These are phyloP conservation scores for Exophiala sideris DNA, from an alignment of 2,329 filamentous ascomycete genomes.

Conservation along the genomic window DNA sequence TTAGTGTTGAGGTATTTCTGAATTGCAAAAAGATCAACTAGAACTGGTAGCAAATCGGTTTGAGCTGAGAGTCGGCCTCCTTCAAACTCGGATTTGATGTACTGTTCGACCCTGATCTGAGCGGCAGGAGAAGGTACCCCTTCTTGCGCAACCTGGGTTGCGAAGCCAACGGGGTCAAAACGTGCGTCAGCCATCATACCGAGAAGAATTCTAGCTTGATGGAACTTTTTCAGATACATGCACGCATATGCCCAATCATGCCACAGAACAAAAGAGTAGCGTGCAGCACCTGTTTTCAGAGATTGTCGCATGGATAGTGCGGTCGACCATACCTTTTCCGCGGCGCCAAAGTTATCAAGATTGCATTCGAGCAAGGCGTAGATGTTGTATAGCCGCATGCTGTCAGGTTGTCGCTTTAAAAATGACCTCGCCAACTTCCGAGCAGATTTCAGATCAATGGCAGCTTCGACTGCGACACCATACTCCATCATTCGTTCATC, in stretches of 20 bases:
- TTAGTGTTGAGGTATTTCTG: constrained; percentile 61
- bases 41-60: constrained; percentile 49
- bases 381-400: constrained; percentile 69
- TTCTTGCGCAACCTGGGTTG: constrained; percentile 15
- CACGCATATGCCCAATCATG: constrained; percentile 66
- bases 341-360: constrained; percentile 55
- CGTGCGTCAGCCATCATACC: constrained; percentile 38
- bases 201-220: constrained; percentile 38
- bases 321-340: constrained; percentile 63
- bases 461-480: constrained; percentile 64
- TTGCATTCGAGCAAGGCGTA: constrained; percentile 70
- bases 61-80: constrained; percentile 50
- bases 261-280: constrained; percentile 50
- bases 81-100: constrained; percentile 53
- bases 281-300: constrained; percentile 35
- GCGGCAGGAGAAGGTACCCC: constrained; percentile 9
- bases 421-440: constrained; percentile 70
- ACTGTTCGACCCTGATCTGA: constrained; percentile 40
- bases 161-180: constrained; percentile 33
- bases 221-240: constrained; percentile 45
- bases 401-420: constrained; percentile 64
- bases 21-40: constrained; percentile 62
- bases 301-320: constrained; percentile 59
- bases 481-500: constrained; percentile 61
- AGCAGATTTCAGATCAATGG: constrained; percentile 52